These are phyloP conservation scores for Gnaphalium uliginosum DNA, from an alignment of 129 eudicot species.

Conservation along the genomic window DNA sequence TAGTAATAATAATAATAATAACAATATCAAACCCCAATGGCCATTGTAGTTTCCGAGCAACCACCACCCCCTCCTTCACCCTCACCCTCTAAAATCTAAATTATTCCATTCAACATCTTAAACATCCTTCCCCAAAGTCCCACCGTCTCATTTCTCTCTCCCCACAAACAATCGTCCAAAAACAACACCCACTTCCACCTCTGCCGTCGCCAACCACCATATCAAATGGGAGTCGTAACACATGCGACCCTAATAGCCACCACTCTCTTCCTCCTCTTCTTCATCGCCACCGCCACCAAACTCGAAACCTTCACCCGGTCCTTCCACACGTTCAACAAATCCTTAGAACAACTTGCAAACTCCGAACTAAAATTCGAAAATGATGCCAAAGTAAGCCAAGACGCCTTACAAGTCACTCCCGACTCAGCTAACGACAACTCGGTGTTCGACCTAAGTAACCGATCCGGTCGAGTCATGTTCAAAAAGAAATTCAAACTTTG, in stretches of 20 bases:
- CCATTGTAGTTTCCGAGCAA: conserved; percentile 25
- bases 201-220: background rate
- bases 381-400: conserved; percentile 31
- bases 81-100: background rate
- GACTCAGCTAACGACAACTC: conserved; percentile 35
- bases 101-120: conserved; percentile 17
- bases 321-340: background rate
- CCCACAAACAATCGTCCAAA: background rate
- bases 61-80: background rate
- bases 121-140: background rate
- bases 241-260: background rate
- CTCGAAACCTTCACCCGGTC: background rate
- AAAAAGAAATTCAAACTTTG: conserved; percentile 42
- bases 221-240: background rate
- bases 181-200: background rate
- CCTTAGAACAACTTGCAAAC: background rate
- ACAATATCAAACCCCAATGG: conserved; percentile 10
- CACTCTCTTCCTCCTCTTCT: background rate
- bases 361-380: background rate
- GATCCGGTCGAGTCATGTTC: conserved; percentile 54
- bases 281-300: background rate
- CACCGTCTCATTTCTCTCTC: conserved; percentile 10
- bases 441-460: conserved; percentile 13
- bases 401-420: conserved; percentile 71
- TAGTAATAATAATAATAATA: background rate